Conservation (phyloP, 495 filamentous ascomycete species). For the Xylaria longipes region DNA sequence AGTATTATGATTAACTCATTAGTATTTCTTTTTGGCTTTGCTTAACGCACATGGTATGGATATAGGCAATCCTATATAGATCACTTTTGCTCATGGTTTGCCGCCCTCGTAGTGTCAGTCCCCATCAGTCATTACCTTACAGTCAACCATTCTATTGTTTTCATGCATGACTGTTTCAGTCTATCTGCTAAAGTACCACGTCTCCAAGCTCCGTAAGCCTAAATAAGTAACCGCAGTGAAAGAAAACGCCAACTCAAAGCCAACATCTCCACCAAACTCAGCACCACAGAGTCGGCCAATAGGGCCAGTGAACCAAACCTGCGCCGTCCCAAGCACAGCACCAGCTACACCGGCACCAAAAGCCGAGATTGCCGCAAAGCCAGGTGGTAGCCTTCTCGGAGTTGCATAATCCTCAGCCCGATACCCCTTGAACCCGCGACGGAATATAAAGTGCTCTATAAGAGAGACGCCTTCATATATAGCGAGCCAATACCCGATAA, state of each 20-base stretch:
- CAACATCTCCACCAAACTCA: constrained; percentile 72
- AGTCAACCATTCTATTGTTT: not conserved
- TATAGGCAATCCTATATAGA: no score
- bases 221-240: constrained; percentile 58
- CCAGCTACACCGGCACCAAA: constrained; percentile 75
- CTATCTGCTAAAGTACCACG: constrained; percentile 57
- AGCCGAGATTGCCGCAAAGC: constrained; percentile 71
- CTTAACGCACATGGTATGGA: no score
- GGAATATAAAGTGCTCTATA: constrained; percentile 80
- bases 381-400: constrained; percentile 66
- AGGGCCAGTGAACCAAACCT: constrained; percentile 76
- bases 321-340: constrained; percentile 78
- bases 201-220: constrained; percentile 59
- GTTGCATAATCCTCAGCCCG: constrained; percentile 65
- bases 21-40: no score
- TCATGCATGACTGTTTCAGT: not conserved
- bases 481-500: constrained; percentile 84
- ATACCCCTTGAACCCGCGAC: constrained; percentile 68
- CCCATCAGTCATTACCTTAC: not conserved
- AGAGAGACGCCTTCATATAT: constrained; percentile 79
- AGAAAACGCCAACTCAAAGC: constrained; percentile 72
- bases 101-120: not conserved
- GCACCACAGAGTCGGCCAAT: constrained; percentile 69
- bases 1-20: no score
- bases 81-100: not conserved